Base-by-base conservation (phyloP, 352 stramenopile species). In the Pythium biforme region DNA sequence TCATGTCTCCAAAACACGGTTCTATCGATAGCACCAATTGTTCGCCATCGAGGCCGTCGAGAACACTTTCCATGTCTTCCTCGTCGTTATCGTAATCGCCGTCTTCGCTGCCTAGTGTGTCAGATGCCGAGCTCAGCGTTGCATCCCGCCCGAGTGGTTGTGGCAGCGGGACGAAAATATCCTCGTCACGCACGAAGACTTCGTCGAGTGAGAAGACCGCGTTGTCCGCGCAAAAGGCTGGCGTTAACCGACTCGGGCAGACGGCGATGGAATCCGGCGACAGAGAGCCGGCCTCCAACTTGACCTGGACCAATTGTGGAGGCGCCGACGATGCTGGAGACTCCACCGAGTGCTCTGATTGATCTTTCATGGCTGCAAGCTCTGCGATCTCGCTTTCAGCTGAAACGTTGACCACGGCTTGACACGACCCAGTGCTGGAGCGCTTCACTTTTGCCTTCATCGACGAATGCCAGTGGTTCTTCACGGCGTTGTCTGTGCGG, bases 401-500 rank as follows among this genome's bases (percentile, higher is more conserved):
- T 5, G 31, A 2, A 1, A 11, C 31, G 31, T 11, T 37, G 31
- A 11, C 31, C 1, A 11, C 7, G 8, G 10, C 31, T 1, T 43
- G 12, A 1, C 11, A 20, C 12, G 37, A 43, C n/a, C 11, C 15
- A 12, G 37, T 19, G 41, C 17, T 15, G 15, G 54, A 48, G 15
- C 48, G 60, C 66, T 88, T 88, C 6, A 75, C 57, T 29, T 77
- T 74, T 0, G 71, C 50, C 64, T 93, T 91, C 66, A 95, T 77
- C 22, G 86, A 94, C 22, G 86, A 93, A 43, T 98, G 83, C 92
- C 93, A 99, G 40, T 97, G 88, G 69, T 99, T 99, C 76, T 99
- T 99, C 48, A 99, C 96, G 3, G 90, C 90, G 50, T 99, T 99
- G 66, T 99, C 96, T 0, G 87, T 96, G 4, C 97, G 78, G 2